These are phyloP conservation scores for Telopea speciosissima DNA, from an alignment of 177 flowering plant species.

Conservation along the genomic window DNA sequence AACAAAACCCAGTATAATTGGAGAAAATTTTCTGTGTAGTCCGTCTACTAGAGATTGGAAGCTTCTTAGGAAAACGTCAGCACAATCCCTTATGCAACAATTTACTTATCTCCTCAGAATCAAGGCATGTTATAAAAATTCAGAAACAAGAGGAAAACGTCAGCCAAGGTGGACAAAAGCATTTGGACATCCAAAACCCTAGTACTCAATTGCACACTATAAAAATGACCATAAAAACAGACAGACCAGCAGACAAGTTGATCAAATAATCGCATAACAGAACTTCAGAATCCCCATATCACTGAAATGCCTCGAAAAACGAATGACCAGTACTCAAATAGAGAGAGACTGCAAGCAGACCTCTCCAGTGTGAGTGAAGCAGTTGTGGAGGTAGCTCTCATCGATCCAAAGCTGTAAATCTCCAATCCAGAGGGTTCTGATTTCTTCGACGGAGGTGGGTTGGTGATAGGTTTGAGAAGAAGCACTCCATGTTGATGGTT, in stretches of 20 bases:
- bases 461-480: conserved; percentile 50
- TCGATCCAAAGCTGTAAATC: conserved; percentile 95
- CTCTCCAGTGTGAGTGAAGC: conserved; percentile 89
- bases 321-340: not conserved
- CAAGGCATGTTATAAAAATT: not conserved
- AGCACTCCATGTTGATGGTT: conserved; percentile 13
- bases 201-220: conserved; percentile 2
- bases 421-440: conserved; percentile 90
- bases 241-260: not conserved
- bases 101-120: not conserved
- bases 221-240: not conserved
- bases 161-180: too few relatives aligned
- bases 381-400: conserved; percentile 61
- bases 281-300: not conserved
- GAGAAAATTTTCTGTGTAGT: not conserved
- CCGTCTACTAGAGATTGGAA: too few relatives aligned
- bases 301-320: not conserved
- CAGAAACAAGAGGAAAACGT: not conserved
- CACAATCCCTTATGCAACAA: not conserved
- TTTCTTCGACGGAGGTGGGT: conserved; percentile 72
- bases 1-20: not conserved
- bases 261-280: not conserved
- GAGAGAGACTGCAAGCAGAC: conserved; percentile 22
- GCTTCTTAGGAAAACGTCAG: not conserved
- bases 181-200: not conserved